These are phyloP conservation scores for Plenodomus tracheiphilus DNA, from an alignment of 2,329 filamentous ascomycete genomes.

Conservation along the genomic window DNA sequence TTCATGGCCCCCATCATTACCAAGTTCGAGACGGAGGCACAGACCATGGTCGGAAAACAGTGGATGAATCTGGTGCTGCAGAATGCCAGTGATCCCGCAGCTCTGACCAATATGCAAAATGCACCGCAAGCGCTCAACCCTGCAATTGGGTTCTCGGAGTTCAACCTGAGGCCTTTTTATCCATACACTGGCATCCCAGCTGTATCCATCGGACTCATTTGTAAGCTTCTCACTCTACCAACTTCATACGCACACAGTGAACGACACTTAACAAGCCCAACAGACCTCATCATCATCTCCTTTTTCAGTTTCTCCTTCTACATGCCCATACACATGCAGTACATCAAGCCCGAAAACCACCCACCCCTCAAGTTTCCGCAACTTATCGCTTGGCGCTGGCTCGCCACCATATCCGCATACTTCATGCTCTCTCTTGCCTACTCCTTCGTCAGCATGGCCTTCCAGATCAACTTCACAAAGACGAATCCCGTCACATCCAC, in stretches of 20 bases:
- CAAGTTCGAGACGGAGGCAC: slow-evolving; percentile 52
- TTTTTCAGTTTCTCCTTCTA: slow-evolving; percentile 70
- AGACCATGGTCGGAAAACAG: slow-evolving; percentile 52
- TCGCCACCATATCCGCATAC: slow-evolving; percentile 61
- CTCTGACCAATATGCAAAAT: slow-evolving; percentile 49
- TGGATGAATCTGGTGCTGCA: slow-evolving; percentile 50
- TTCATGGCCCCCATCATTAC: slow-evolving; percentile 59
- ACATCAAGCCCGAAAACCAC: slow-evolving; percentile 58
- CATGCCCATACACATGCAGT: slow-evolving; percentile 64
- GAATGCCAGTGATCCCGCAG: slow-evolving; percentile 46
- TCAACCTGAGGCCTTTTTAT: slow-evolving; percentile 63
- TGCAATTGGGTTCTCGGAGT: slow-evolving; percentile 58
- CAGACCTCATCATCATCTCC: slow-evolving; percentile 65
- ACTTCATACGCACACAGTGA: not conserved
- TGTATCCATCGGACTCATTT: slow-evolving; percentile 66
- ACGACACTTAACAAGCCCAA: not conserved
- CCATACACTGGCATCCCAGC: slow-evolving; percentile 60
- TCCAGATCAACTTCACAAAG: slow-evolving; percentile 61
- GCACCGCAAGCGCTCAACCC: slow-evolving; percentile 60
- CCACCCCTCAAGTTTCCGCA: slow-evolving; percentile 62
- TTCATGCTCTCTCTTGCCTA: slow-evolving; percentile 66
- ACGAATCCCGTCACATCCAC: slow-evolving; percentile 50
- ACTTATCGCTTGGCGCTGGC: slow-evolving; percentile 61
- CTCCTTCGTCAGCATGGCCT: slow-evolving; percentile 65
- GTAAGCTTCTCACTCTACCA: slow-evolving; percentile 8